A percentile compares a stretch with the other conserved stretches of the same genome.
Evolutionary conservation across 2,329 filamentous ascomycete species (phyloP).

Genomic region (Ceratocystis alfenasii): DNA sequence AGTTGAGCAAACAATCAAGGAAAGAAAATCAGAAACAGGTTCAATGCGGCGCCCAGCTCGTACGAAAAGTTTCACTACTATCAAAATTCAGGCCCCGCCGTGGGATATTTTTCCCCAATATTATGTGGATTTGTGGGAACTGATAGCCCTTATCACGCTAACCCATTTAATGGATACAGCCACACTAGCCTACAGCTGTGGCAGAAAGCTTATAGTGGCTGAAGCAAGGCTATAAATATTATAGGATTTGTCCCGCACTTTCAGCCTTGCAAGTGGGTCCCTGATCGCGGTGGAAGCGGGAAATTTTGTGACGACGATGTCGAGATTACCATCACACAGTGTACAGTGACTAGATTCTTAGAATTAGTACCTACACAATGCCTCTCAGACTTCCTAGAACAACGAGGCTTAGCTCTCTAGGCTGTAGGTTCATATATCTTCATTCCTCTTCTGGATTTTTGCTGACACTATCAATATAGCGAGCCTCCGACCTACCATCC

Average conservation of each 20-base stretch:
- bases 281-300: conserved; percentile 13
- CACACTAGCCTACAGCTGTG: conserved; percentile 2
- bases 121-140: conserved; percentile 29
- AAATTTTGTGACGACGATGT: conserved; percentile 22
- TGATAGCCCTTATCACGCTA: conserved; percentile 22
- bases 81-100: conserved; percentile 21
- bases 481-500: conserved; percentile 45
- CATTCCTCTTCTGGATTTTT: conserved; percentile 19
- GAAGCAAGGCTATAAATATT: conserved; percentile 15
- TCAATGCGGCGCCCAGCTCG: conserved; percentile 25
- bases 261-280: conserved; percentile 20
- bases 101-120: conserved; percentile 10
- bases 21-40: conserved; percentile 30
- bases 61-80: conserved; percentile 32
- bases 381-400: conserved; percentile 53
- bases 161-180: neutral
- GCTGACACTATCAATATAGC: conserved; percentile 32
- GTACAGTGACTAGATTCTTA: conserved; percentile 8
- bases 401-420: conserved; percentile 47
- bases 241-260: conserved; percentile 14
- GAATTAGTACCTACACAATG: conserved; percentile 36
- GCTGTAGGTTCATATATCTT: conserved; percentile 38
- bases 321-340: conserved; percentile 14
- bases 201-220: neutral
- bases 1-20: conserved; percentile 26